Conservation (phyloP, 345 rosid species). For the Populus davidiana region DNA sequence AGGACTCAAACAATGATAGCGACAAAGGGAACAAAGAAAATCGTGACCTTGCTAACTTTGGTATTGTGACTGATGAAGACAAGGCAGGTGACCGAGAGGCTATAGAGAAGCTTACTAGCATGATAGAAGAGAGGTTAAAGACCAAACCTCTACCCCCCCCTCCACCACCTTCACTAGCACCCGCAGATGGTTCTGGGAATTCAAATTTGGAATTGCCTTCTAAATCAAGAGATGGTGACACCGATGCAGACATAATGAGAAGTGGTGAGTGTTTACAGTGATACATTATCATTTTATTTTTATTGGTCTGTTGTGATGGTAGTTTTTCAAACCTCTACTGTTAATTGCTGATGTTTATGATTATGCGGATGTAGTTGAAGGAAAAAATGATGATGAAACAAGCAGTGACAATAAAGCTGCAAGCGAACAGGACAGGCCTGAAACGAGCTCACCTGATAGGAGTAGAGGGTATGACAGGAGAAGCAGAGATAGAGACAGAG, state of each 20-base stretch:
- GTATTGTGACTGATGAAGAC: slow-evolving; percentile 79
- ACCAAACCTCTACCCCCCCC: slow-evolving; percentile 86
- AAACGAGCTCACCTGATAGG: slow-evolving; percentile 76
- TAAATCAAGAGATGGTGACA: slow-evolving; percentile 66
- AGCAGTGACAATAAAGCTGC: slow-evolving; percentile 53
- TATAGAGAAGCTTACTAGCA: slow-evolving; percentile 56
- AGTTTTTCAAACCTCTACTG: background rate
- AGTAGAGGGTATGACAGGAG: slow-evolving; percentile 68
- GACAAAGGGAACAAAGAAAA: slow-evolving; percentile 53
- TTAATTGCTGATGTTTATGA: background rate
- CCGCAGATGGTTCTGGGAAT: slow-evolving; percentile 50
- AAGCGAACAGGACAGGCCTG: slow-evolving; percentile 65
- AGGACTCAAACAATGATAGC: slow-evolving; percentile 48
- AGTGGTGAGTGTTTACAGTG: slow-evolving; percentile 42
- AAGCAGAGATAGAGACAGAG: slow-evolving; percentile 70
- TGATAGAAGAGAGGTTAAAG: slow-evolving; percentile 83
- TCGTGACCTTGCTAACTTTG: slow-evolving; percentile 60
- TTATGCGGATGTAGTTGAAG: slow-evolving; percentile 51
- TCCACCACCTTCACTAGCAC: slow-evolving; percentile 69
- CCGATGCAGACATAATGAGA: slow-evolving; percentile 45
- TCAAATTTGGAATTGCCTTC: slow-evolving; percentile 45
- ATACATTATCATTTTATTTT: background rate
- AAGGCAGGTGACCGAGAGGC: slow-evolving; percentile 73
- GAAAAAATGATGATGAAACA: slow-evolving; percentile 64
- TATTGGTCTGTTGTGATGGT: background rate